Base-by-base conservation (phyloP, 768 basidiomycete species). In the Naganishia vaughanmartiniae region DNA sequence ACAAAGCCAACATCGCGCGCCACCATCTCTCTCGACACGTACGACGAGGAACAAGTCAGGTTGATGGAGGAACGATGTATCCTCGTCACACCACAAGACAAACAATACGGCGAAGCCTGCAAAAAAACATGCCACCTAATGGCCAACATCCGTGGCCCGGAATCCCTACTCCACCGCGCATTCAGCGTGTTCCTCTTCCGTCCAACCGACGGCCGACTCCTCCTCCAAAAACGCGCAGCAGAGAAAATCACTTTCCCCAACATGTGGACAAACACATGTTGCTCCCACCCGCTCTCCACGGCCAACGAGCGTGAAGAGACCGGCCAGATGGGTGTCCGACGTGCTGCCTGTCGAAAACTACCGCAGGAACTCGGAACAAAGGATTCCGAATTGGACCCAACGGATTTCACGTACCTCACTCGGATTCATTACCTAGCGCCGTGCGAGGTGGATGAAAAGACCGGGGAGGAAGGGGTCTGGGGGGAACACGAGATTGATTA, bases 191-290 rank as follows among this genome's bases (percentile, higher is more conserved):
- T 99, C 81, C 86, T 97, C 73, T 99, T 98, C 85, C 85, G 93
- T 45, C 96, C 96, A 2, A 87, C 88, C 15, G 93, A 97, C 80
- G 96, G 96, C 55, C 91, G 89, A 81, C 86, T 99, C 21, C 85
- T 99, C 31, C 86, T 99, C 54, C 96, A 99, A 80, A 92, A 93
- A 81, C 87, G 96, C 45, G 96, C 96, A 24, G 85, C 89, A n/a
- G 93, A 95, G 84, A 99, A 99, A 85, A 99, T 99, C 79, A 99
- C 96, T 9, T 99, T 99, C 84, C 96, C 96, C 6, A 86, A 91
- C 76, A 93, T 97, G 93, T 99, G 96, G 96, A 99, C 96, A 36
- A 99, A 99, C 82, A 98, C 96, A 10, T 99, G 96, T 81, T 99
- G 95, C 83, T 93, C 92, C 28, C 95, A 99, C 79, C 95, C 95